Evolutionary conservation across 768 basidiomycete species (phyloP), one percentile per base, ranked within the genome.

Genomic region (Tulasnella sp.): DNA sequence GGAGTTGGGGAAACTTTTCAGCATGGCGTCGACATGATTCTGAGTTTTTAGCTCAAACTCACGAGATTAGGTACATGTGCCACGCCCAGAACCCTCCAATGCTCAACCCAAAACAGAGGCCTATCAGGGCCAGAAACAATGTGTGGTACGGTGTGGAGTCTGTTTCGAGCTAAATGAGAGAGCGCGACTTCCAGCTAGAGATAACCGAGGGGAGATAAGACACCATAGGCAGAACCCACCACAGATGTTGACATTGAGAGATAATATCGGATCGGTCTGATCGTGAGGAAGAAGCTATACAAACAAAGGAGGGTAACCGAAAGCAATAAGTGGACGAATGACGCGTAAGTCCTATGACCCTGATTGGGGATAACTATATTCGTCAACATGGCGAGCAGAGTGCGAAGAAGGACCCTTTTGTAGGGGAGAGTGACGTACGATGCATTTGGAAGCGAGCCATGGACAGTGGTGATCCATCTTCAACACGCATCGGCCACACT

Each of bases 381-480:
- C 15, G n/a, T 27, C 66, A 22, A 1, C 24, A 27, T 4, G 29
- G 24, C 22, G 38, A 25, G 3, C 19, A 48, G n/a, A 44, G 49
- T 24, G 17, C n/a, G 34, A 38, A 38, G 15, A 38, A 38, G 34
- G 15, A 38, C 5, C 5, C 34, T 7, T 38, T 7, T 38, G 34
- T 38, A 15, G 15, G n/a, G n/a, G n/a, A n/a, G n/a, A n/a, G 19
- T 27, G 3, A 72, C 84, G 68, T 68, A 87, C 87, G 60, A 92
- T 78, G 69, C 88, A 92, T 67, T 76, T 83, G 48, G 76, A 72
- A 38, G 82, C 88, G 22, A 91, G 71, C 88, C 88, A 92, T 4
- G 83, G 85, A 67, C 88, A 92, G 66, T 92, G 89, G 65, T 91
- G 89, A 68, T 92, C 88, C 85, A 89, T 84, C 72, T 89, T 91